These are phyloP conservation scores for Petunia secreta DNA, from an alignment of 257 asterid genomes.

Conservation along the genomic window DNA sequence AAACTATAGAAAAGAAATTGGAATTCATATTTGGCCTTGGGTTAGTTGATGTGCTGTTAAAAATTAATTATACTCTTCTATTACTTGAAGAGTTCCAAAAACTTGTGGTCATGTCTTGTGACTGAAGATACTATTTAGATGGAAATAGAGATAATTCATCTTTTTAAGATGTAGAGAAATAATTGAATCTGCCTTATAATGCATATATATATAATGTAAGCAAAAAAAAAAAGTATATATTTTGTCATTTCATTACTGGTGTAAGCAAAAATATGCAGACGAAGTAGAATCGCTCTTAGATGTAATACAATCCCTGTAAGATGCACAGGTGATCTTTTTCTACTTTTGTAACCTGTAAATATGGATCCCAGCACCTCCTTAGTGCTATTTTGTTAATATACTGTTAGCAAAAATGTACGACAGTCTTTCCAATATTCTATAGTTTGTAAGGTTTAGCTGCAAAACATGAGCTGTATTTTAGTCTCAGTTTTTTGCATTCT, in stretches of 20 bases:
- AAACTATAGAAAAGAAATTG: neutral
- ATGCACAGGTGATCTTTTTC: too few species aligned
- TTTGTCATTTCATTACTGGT: too few species aligned
- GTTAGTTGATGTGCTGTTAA: neutral
- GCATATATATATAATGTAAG: neutral
- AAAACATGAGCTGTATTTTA: conserved; percentile 2
- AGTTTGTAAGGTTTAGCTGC: neutral
- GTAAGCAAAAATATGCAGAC: too few species aligned
- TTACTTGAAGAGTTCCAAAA: conserved; percentile 17
- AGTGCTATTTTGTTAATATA: too few species aligned
- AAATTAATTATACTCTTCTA: neutral
- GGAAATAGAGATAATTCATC: neutral
- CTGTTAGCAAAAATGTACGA: neutral
- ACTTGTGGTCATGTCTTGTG: neutral
- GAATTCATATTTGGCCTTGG: conserved; percentile 2
- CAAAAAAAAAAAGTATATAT: too few species aligned
- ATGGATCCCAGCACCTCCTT: too few species aligned
- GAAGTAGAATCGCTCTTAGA: too few species aligned
- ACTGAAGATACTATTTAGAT: neutral
- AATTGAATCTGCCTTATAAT: neutral
- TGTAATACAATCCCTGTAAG: too few species aligned
- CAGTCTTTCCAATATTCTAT: neutral
- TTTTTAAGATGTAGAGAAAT: neutral
- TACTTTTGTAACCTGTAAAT: too few species aligned
- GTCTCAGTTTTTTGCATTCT: neutral